Evolutionary conservation across 129 eudicot species (phyloP).

Genomic region (Pulicaria dysenterica): DNA sequence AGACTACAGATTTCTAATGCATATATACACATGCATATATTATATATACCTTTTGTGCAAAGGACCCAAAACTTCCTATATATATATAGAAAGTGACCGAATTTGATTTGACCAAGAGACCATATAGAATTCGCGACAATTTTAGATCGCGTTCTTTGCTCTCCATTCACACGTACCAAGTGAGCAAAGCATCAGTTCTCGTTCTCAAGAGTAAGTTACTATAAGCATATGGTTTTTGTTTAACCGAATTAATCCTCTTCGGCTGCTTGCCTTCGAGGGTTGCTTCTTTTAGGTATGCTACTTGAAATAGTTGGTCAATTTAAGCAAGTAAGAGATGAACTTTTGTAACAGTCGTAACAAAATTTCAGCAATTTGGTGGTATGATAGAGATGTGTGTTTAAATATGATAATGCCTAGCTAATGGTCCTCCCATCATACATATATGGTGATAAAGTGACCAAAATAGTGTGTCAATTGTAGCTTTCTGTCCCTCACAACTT

Average conservation of each 20-base stretch:
- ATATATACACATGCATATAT: slow-evolving; percentile 26
- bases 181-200: no score
- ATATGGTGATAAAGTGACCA: slow-evolving; percentile 34
- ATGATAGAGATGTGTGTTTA: slow-evolving; percentile 33
- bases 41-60: slow-evolving; percentile 30
- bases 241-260: slow-evolving; percentile 2
- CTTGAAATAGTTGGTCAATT: slow-evolving; percentile 15
- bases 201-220: not conserved
- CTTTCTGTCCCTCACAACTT: slow-evolving; percentile 30
- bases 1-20: slow-evolving; percentile 18
- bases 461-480: slow-evolving; percentile 39
- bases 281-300: slow-evolving; percentile 1
- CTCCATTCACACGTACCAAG: no score
- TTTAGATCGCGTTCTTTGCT: no score
- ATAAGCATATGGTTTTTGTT: not conserved
- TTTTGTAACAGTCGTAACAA: slow-evolving; percentile 40
- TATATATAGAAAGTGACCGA: slow-evolving; percentile 6
- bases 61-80: slow-evolving; percentile 10
- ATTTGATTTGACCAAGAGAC: not conserved
- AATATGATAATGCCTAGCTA: slow-evolving; percentile 23
- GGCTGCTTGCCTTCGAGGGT: not conserved
- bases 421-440: slow-evolving; percentile 33
- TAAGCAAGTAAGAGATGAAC: slow-evolving; percentile 23
- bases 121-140: not conserved
- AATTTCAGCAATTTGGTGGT: slow-evolving; percentile 40